A percentile compares a stretch with the other conserved stretches of the same genome.
phyloP scores from a whole-genome alignment of 257 asterid genomes.

The Rhazya stricta region DNA sequence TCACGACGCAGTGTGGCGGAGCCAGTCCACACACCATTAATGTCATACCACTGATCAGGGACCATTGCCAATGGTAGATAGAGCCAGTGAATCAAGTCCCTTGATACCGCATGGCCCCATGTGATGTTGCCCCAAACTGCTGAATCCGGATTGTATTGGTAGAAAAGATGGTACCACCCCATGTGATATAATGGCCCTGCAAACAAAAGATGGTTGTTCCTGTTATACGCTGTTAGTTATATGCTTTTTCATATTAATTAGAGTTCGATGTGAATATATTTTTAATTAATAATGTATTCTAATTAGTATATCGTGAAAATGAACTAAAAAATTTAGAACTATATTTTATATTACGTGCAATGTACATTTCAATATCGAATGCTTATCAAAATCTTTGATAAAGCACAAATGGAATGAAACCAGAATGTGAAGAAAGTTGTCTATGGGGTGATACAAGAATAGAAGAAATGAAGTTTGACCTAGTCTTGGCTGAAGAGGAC shows the following conservation, averaged over 20 bases:
- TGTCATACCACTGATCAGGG: conserved; percentile 65
- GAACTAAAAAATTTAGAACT: too few species aligned
- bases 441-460: not conserved
- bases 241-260: too few species aligned
- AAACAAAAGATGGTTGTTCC: not conserved
- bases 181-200: conserved; percentile 73
- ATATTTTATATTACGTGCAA: too few species aligned
- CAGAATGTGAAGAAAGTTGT: too few species aligned
- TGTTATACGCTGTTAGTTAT: too few species aligned
- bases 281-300: too few species aligned
- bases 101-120: conserved; percentile 88
- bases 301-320: too few species aligned
- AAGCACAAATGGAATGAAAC: too few species aligned
- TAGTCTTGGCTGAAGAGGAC: not conserved
- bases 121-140: conserved; percentile 78
- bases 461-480: not conserved
- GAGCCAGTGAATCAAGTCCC: conserved; percentile 71
- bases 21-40: conserved; percentile 87
- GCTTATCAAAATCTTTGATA: too few species aligned
- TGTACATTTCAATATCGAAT: too few species aligned
- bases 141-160: conserved; percentile 78
- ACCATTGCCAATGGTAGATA: conserved; percentile 65
- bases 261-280: too few species aligned
- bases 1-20: conserved; percentile 75
- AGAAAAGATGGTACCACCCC: conserved; percentile 87